Evolutionary conservation across 2,329 filamentous ascomycete genomes (phyloP), one percentile per base, ranked within the genome.

Genomic region (Cercospora canescens): DNA sequence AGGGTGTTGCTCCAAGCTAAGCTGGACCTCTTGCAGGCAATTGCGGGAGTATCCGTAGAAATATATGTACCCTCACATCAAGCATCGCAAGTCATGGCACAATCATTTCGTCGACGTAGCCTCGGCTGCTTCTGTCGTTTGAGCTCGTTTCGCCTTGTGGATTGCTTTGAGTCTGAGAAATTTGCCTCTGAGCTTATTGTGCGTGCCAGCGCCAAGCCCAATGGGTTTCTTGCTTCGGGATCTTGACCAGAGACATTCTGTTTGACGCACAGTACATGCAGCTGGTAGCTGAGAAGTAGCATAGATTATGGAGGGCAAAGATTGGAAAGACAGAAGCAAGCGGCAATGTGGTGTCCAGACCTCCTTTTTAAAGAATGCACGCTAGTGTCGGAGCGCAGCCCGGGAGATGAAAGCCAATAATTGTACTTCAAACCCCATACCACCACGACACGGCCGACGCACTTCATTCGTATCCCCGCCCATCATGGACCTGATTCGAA

Each of bases 401-500:
- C 52, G 52, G 32, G 28, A 56, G 35, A 34, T 16, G 28, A 35
- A 56, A 35, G 52, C 52, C 52, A 56, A 56, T 32, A 14, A 56
- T 30, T 56, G 32, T 30, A 56, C 52, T 34, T 18, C 18, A 50
- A 50, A 30, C 28, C 45, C 45, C 14, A 50, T 50, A 26, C 45
- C 12, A 26, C 45, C 45, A 50, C 45, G 41, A 24, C 18, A 45
- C 48, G 34, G 18, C 41, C 6, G n/a, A 30, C 45, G 21, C 37
- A 54, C 8, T 7, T 34, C 54, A 45, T 56, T 16, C 6, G 21
- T 45, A 34, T 14, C 26, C 6, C 34, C 37, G 28, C 18, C 62
- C 55, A 66, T 24, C 55, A 80, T 81, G 80, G 75, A 80, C 63
- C 71, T 81, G 69, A 64, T 81, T 63, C 69, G 66, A 26, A 74